Conservation (phyloP, 2,329 filamentous ascomycete genomes). For the Clarireedia paspali region DNA sequence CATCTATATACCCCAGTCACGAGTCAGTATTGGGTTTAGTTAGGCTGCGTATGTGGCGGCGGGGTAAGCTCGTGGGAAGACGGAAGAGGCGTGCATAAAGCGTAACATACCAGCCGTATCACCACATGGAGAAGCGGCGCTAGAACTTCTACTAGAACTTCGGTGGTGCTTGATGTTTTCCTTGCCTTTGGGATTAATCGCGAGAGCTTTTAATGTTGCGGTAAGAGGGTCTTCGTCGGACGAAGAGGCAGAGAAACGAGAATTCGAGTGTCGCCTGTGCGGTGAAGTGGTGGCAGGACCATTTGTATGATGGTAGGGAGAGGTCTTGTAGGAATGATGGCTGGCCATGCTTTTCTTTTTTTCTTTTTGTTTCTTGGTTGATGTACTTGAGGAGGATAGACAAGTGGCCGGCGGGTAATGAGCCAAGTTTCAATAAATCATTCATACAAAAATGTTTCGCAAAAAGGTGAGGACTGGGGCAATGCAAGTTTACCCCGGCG, state of each 20-base stretch:
- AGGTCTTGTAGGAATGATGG: conserved; percentile 40
- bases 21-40: background rate
- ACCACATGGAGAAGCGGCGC: conserved; percentile 6
- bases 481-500: background rate
- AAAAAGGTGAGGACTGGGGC: background rate
- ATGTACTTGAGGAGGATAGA: background rate
- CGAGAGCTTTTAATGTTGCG: conserved; percentile 13
- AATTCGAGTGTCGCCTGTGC: conserved; percentile 30
- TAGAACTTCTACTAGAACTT: conserved; percentile 1
- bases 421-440: background rate
- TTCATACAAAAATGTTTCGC: background rate
- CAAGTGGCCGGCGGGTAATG: background rate
- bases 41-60: background rate
- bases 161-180: background rate
- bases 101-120: conserved; percentile 15
- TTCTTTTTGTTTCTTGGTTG: background rate
- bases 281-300: conserved; percentile 32
- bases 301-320: conserved; percentile 33
- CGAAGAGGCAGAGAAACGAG: background rate
- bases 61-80: background rate
- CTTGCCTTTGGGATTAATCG: conserved; percentile 3
- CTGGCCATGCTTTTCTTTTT: conserved; percentile 35
- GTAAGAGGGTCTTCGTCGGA: conserved; percentile 18
- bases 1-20: conserved; percentile 8
- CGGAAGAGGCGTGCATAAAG: conserved; percentile 3